Evolutionary conservation across 2,329 filamentous ascomycete species (phyloP), one percentile per base, ranked within the genome.

Genomic region (Didymella pinodella): DNA sequence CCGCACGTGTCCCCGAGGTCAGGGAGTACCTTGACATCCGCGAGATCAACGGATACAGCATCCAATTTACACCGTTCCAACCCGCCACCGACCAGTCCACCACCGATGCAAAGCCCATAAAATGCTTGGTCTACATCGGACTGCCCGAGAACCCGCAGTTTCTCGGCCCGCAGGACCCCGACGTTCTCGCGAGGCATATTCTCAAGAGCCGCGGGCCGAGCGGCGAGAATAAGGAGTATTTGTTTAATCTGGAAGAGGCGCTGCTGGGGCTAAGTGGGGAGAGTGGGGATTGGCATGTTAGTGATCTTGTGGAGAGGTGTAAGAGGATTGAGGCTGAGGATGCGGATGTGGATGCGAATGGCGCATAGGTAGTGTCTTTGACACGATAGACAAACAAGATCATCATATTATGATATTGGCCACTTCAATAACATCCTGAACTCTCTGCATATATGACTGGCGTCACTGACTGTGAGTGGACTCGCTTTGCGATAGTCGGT

Each of bases 1-100:
- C 88, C 7, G 82, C 86, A 2, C 85, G 88, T 65, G 92, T 96
- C 22, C 84, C 87, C 60, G 89, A 94, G 79, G 94, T 97, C 4
- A 89, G 91, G 67, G 85, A 88, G 58, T 97, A 97, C 76, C 90
- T 99, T 47, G 93, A 98, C 77, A 94, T 97, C 65, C 89, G 95
- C 45, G 95, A 99, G 79, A 97, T 98, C 74, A 97, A 98, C 79
- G 95, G 95, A 26, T 99, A 99, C 79, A 91, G 89, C 53, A 96
- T 97, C 66, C 93, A 97, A 78, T 92, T 93, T 77, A 92, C 93
- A 28, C 87, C 90, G 0, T 97, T 98, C 76, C 83, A 93, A 69
- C 88, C 89, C 7, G 83, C 85, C 4, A 64, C 76, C 44, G 51
- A 45, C 40, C 83, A 93, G 69, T 87, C 89, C 6, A 83, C 85